These are phyloP conservation scores for Agaricus blazei DNA, from an alignment of 768 basidiomycete species.

Conservation along the genomic window DNA sequence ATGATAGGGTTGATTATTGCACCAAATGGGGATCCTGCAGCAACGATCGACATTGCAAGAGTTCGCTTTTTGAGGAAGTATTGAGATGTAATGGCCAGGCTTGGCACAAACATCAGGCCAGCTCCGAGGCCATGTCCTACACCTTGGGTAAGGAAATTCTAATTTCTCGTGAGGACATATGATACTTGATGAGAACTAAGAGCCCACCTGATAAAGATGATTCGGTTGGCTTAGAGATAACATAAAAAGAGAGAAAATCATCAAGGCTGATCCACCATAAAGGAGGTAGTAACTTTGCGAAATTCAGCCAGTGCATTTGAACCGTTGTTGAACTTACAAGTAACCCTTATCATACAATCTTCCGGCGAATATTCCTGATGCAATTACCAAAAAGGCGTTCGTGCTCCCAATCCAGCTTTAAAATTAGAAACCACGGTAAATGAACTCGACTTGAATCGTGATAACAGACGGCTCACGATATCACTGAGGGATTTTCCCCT, in stretches of 20 bases:
- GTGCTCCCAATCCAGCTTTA: slow-evolving; percentile 24
- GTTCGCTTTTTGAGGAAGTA: slow-evolving; percentile 38
- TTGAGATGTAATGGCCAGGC: slow-evolving; percentile 37
- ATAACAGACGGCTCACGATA: slow-evolving; percentile 15
- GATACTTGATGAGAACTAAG: not conserved
- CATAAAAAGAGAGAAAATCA: slow-evolving; percentile 27
- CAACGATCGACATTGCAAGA: slow-evolving; percentile 37
- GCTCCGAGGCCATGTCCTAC: slow-evolving; percentile 40
- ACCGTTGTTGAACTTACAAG: slow-evolving; percentile 17
- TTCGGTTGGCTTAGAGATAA: slow-evolving; percentile 24
- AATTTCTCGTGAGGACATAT: not conserved
- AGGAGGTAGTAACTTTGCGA: slow-evolving; percentile 20
- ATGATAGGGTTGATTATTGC: slow-evolving; percentile 43
- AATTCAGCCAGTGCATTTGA: not conserved
- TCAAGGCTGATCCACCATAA: slow-evolving; percentile 22
- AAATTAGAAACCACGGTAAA: too few relatives aligned
- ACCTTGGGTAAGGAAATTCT: slow-evolving; percentile 43
- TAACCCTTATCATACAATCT: slow-evolving; percentile 24
- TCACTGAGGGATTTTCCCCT: slow-evolving; percentile 15
- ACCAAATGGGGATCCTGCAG: slow-evolving; percentile 22
- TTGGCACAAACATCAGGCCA: slow-evolving; percentile 40
- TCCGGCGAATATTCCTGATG: slow-evolving; percentile 20
- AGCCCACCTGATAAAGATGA: slow-evolving; percentile 25
- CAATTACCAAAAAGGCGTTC: slow-evolving; percentile 19
- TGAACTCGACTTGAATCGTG: not conserved